phyloP scores from a whole-genome alignment of 495 filamentous ascomycete genomes.

The Oidiodendron maius region DNA sequence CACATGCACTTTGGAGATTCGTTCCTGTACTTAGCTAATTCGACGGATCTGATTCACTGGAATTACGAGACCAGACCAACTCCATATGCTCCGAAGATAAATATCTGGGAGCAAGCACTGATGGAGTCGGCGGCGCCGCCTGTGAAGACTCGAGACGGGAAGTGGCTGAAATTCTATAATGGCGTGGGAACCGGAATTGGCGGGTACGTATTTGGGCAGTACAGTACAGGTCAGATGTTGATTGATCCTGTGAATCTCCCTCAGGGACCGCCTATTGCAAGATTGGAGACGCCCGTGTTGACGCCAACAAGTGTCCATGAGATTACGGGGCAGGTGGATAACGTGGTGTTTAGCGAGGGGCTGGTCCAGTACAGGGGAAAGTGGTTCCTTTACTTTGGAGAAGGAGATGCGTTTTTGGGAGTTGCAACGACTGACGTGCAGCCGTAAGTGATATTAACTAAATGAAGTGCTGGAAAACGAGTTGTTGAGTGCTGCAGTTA shows the following conservation, averaged over 20 bases:
- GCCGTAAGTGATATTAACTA: too few species aligned
- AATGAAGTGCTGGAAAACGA: too few species aligned
- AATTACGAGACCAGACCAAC: slow-evolving; percentile 19
- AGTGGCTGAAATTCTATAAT: slow-evolving; percentile 24
- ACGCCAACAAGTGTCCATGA: slow-evolving; percentile 1
- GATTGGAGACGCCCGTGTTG: slow-evolving; percentile 6
- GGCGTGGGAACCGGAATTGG: slow-evolving; percentile 16
- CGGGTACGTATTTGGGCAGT: slow-evolving; percentile 16
- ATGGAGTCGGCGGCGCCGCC: slow-evolving; percentile 18
- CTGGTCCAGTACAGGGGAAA: slow-evolving; percentile 1
- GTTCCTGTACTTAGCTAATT: slow-evolving; percentile 20
- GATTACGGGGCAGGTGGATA: slow-evolving; percentile 5
- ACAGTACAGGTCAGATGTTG: slow-evolving; percentile 25
- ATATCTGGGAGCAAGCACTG: slow-evolving; percentile 9
- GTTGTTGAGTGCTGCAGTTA: too few species aligned
- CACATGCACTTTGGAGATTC: slow-evolving; percentile 25
- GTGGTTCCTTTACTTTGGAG: slow-evolving; percentile 3
- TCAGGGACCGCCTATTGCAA: slow-evolving; percentile 11
- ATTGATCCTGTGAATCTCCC: slow-evolving; percentile 10
- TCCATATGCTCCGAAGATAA: slow-evolving; percentile 2
- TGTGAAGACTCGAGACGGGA: slow-evolving; percentile 21
- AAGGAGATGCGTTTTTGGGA: slow-evolving; percentile 1
- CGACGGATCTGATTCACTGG: too few species aligned
- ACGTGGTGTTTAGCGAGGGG: slow-evolving; percentile 6
- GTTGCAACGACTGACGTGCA: not conserved